Base-by-base conservation (phyloP, 1,284 basidiomycete species). In the Sanghuangporus baumii region DNA sequence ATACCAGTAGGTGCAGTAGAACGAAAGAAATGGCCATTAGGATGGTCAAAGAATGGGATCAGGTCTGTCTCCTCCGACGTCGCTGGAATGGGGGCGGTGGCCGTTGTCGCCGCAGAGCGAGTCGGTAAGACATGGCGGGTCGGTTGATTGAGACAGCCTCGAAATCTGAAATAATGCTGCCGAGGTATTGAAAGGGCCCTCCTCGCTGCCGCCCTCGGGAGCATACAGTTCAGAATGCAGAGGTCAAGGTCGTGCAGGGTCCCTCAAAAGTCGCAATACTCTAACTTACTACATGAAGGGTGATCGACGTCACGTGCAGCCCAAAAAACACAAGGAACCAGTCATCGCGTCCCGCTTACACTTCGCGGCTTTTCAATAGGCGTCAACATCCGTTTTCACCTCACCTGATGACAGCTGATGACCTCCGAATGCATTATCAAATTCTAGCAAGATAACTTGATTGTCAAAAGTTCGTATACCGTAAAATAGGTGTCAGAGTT, bases 21-120 rank as follows among this genome's bases (percentile, higher is more conserved):
- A 4, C 54, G 72, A 61, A 65, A 73, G 71, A 63, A 71, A 72
- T 38, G 72, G 68, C 41, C 74, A 68, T 59, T 74, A 76, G 88
- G 87, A 43, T 80, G 78, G 74, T 92, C 89, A 73, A 91, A 91
- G 65, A 89, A 79, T n/a, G 82, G 76, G 62, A 86, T 79, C 66
- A 92, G 79, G 59, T 81, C 78, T 58, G 76, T 76, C 74, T 91
- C 88, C 67, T 89, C 85, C 55, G 75, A 67, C 7, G 87, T 84
- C 18, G 85, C 79, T 36, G 86, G 84, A 55, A 84, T 79, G 51
- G 75, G 77, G 52, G 76, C 43, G 16, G 43, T 46, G 16, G 43
- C 20, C 43, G 43, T 73, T 59, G 75, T 69, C 23, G 77, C 73
- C 52, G 80, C 57, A 12, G 54, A 46, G 38, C 62, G 63, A 34